Percentiles rank a stretch among this genome's conserved stretches.
Evolutionary conservation across 257 asterid species (phyloP).

Genomic region (Penstemon newberryi): DNA sequence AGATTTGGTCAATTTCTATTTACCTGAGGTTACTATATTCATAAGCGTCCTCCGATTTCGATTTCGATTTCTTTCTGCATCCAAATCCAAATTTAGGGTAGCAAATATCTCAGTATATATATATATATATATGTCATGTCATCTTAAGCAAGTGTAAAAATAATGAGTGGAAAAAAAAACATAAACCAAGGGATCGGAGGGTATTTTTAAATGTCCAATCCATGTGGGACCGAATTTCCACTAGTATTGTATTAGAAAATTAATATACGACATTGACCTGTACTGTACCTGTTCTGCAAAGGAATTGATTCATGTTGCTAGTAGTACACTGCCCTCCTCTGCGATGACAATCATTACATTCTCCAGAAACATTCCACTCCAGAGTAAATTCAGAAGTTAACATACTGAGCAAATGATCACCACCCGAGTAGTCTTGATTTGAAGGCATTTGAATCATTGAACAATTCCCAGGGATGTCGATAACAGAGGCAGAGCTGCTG

Average conservation of each 20-base stretch:
- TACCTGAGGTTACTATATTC: conserved; percentile 24
- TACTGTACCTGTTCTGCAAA: conserved; percentile 30
- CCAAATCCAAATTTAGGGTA: background rate
- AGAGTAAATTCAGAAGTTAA: conserved; percentile 25
- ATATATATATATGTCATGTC: too few species aligned
- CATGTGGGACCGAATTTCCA: background rate
- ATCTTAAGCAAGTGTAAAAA: too few species aligned
- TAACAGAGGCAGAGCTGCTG: too few species aligned
- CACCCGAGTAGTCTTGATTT: background rate
- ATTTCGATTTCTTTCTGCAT: conserved; percentile 15
- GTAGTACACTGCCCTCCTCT: conserved; percentile 38
- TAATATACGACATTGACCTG: too few species aligned
- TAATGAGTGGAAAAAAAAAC: too few species aligned
- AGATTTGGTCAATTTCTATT: background rate
- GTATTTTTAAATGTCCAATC: too few species aligned
- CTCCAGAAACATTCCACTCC: conserved; percentile 33
- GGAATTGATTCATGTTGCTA: background rate
- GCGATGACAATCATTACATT: conserved; percentile 29
- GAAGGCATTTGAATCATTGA: conserved; percentile 19
- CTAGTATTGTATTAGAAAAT: too few species aligned
- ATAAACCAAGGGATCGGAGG: too few species aligned
- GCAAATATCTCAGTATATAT: too few species aligned
- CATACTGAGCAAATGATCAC: background rate
- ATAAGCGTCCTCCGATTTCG: background rate
- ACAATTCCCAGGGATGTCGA: conserved; percentile 2